Evolutionary conservation across 768 basidiomycete genomes (phyloP), one percentile per base, ranked within the genome.

Genomic region (Gyrodon lividus): DNA sequence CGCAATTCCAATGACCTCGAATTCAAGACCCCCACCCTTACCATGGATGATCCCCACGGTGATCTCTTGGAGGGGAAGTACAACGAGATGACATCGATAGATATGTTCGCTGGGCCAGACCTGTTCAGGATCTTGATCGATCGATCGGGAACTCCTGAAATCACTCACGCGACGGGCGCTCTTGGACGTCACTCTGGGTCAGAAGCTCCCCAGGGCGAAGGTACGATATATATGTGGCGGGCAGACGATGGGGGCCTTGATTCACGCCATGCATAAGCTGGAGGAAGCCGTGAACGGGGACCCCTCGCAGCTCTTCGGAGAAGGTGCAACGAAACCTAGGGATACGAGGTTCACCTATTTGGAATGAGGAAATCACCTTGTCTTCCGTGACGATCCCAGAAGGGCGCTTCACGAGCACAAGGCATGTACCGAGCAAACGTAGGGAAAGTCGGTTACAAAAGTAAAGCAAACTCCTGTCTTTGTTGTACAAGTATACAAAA

Each of bases 321-420:
- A 45, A 16, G 28, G 38, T 17, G 51, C 51, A 34, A 35, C 44
- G 51, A 46, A 39, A 26, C 44, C 51, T 16, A 52, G 44, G 23
- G 44, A 45, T 2, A 20, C 45, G 33, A 39, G 45, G 28, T 26
- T 52, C 14, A 30, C 20, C 19, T 46, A 46, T 14, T 19, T 52
- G 37, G 43, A 39, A 10, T 28, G 31, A 20, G 51, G 51, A 12
- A 52, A 52, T 37, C 51, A 52, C 19, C 12, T 52, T 52, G 23
- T 24, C 40, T 20, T 52, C 46, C 28, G 44, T 43, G 45, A 46
- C n/a, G 38, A 52, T 14, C 51, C 51, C 24, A 16, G 28, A 19
- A 46, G 51, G 51, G 51, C 51, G 12, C 30, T 52, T 12, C n/a
- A 46, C 2, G 35, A 52, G 30, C 41, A 38, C 17, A 24, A 8